Base-by-base conservation (phyloP, 208 protist species). In the Crithidia sp. region DNA sequence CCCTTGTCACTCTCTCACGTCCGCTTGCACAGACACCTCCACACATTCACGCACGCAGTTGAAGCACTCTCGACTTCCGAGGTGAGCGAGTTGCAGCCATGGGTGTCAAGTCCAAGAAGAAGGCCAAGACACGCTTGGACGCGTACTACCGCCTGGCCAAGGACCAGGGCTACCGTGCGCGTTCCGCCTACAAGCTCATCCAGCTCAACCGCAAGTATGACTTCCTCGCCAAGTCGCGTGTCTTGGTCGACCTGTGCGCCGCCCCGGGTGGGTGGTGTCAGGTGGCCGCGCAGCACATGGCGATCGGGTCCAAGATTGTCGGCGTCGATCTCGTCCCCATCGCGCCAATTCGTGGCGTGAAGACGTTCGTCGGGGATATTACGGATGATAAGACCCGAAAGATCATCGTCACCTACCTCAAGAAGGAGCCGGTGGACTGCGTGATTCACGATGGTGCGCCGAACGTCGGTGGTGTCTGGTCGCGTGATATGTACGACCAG, bases 381-480 rank as follows among this genome's bases (percentile, higher is more conserved):
- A 99, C 98, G 5, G 99, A 99, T 19, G 95, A 98, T 61, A 97
- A 98, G 76, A 99, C 98, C 41, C 89, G 97, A 47, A 85, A 89
- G 61, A 89, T 89, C 19, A 96, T 99, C 49, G 89, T 94, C 13
- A 97, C 95, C 43, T 87, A 95, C 41, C 89, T 99, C 19, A 98
- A 99, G 72, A 94, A 94, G 56, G 89, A 92, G 84, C 96, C 97
- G 56, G 92, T 92, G 9, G 90, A 98, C 71, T 93, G 91, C 41
- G 98, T 99, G 56, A 89, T 99, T 54, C 96, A 99, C 92, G 99
- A 99, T 92, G 99, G 99, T 94, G 98, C 99, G 39, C 99, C 99
- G 17, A 99, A 99, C 88, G 96, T 99, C 47, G 99, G 99, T 96
- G 94, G 87, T 63, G 92, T 97, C 36, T 99, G 99, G 99, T 86